Base-by-base conservation (phyloP, 768 basidiomycete genomes). In the Cubamyces sp. region DNA sequence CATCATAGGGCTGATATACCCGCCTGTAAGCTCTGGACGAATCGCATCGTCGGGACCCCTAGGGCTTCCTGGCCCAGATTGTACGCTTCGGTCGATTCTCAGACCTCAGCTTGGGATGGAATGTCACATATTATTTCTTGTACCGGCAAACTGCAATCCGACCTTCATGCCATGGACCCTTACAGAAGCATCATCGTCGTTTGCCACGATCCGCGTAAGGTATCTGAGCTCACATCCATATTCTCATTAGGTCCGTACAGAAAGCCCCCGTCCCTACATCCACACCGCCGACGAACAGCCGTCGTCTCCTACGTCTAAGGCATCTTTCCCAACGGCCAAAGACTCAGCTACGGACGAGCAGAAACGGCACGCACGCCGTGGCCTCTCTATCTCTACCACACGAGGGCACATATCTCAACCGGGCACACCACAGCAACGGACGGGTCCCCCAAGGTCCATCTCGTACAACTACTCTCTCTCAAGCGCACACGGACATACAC, bases 371-470 rank as follows among this genome's bases (percentile, higher is more conserved):
- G 28, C 57, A 4, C 58, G 54, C 19, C 61, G 66, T 26, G 51
- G 54, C 19, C 42, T 60, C 12, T 63, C 64, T 5, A 46, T 58
- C 2, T 68, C 67, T 4, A 61, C 52, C 7, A 59, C 55, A 19
- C 57, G 57, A 1, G 48, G 57, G 1, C 16, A 45, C n/a, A 45
- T 53, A 12, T 52, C 64, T 18, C 61, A 65, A 18, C 65, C 68
- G 3, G 64, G 63, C 16, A 86, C 87, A 0, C 90, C 90, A 25
- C 83, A 87, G 6, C 76, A 77, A 51, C 79, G 90, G 54, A 91
- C 89, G 4, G 90, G 90, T 14, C 88, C 89, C 34, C 90, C 90
- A 4, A 81, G 90, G 42, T 88, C 90, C 0, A 76, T 91, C 26
- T 88, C 88, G 3, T 88, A 84, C 69, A 81, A 82, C 28, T 87